A percentile compares a stretch with the other conserved stretches of the same genome.
Conservation (phyloP, 306 rosid species). For the Glycine latifolia region DNA sequence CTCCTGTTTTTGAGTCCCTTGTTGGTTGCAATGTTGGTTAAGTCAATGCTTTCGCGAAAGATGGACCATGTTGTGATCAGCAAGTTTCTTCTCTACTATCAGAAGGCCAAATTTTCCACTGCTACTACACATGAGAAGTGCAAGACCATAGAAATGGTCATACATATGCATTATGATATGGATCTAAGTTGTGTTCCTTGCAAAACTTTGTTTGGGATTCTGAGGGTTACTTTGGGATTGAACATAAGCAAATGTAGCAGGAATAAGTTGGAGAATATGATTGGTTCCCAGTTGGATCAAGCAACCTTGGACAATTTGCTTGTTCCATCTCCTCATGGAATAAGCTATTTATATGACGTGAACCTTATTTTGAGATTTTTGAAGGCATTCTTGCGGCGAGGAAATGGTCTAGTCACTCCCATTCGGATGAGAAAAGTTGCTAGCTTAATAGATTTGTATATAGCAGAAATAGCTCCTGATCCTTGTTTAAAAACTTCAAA, state of each 20-base stretch:
- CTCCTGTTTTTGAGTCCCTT: slow-evolving; percentile 68
- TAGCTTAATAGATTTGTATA: slow-evolving; percentile 76
- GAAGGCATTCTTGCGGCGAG: slow-evolving; percentile 64
- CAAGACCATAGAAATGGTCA: slow-evolving; percentile 65
- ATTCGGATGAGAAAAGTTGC: slow-evolving; percentile 68
- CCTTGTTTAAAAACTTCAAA: slow-evolving; percentile 81
- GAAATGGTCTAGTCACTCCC: slow-evolving; percentile 45
- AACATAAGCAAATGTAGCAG: slow-evolving; percentile 65
- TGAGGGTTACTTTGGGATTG: slow-evolving; percentile 62
- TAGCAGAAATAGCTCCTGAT: slow-evolving; percentile 95
- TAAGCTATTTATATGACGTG: slow-evolving; percentile 76
- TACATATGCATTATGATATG: slow-evolving; percentile 63
- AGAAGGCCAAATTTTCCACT: slow-evolving; percentile 63
- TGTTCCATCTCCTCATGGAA: slow-evolving; percentile 83
- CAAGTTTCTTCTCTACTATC: slow-evolving; percentile 81
- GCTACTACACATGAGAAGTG: slow-evolving; percentile 58
- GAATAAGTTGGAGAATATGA: slow-evolving; percentile 84
- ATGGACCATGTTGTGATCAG: slow-evolving; percentile 69
- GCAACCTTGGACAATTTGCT: slow-evolving; percentile 86
- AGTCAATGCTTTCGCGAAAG: slow-evolving; percentile 65
- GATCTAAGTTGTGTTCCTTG: slow-evolving; percentile 65
- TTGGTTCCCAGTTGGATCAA: slow-evolving; percentile 83
- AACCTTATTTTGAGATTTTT: slow-evolving; percentile 80
- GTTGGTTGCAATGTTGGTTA: slow-evolving; percentile 62
- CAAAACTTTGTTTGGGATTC: slow-evolving; percentile 80